Evolutionary conservation across 768 basidiomycete species (phyloP).

Genomic region (Macrolepiota fuliginosa): DNA sequence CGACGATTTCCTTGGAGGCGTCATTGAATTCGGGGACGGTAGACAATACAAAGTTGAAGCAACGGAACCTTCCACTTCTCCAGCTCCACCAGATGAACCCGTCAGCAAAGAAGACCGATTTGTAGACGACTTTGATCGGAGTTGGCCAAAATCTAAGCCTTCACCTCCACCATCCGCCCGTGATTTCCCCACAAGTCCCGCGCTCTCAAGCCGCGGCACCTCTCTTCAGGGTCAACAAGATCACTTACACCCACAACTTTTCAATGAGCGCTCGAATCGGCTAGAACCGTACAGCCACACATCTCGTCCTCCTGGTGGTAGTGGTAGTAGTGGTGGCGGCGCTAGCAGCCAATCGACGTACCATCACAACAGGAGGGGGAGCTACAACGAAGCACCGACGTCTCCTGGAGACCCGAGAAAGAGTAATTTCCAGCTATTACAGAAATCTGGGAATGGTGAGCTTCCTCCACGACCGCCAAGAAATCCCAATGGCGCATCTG

Average conservation of each 20-base stretch:
- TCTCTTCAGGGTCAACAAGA: conserved; percentile 9
- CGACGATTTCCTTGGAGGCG: conserved; percentile 82
- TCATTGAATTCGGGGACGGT: conserved; percentile 96
- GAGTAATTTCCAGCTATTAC: conserved; percentile 51
- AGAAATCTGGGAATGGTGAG: conserved; percentile 44
- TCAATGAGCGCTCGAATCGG: conserved; percentile 91
- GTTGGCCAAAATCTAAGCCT: conserved; percentile 80
- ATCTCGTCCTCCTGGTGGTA: conserved; percentile 28
- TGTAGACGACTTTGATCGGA: conserved; percentile 92
- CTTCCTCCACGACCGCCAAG: conserved; percentile 24
- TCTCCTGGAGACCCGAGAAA: conserved; percentile 39
- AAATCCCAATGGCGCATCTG: conserved; percentile 29
- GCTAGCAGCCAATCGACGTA: conserved; percentile 34
- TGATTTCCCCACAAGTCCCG: conserved; percentile 31
- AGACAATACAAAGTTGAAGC: conserved; percentile 83
- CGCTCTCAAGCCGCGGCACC: conserved; percentile 25
- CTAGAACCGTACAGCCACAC: conserved; percentile 76
- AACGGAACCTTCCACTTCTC: conserved; percentile 29
- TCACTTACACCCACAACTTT: conserved; percentile 45
- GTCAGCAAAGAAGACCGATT: conserved; percentile 87
- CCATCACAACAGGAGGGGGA: conserved; percentile 39
- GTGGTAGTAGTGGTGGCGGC: too few species aligned
- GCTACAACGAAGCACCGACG: conserved; percentile 38
- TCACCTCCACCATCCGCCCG: conserved; percentile 42
- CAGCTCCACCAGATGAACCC: conserved; percentile 30